Percentiles rank a stretch among this genome's conserved stretches.
Conservation (phyloP, 2,329 filamentous ascomycete genomes). For the Colletotrichum tanaceti region DNA sequence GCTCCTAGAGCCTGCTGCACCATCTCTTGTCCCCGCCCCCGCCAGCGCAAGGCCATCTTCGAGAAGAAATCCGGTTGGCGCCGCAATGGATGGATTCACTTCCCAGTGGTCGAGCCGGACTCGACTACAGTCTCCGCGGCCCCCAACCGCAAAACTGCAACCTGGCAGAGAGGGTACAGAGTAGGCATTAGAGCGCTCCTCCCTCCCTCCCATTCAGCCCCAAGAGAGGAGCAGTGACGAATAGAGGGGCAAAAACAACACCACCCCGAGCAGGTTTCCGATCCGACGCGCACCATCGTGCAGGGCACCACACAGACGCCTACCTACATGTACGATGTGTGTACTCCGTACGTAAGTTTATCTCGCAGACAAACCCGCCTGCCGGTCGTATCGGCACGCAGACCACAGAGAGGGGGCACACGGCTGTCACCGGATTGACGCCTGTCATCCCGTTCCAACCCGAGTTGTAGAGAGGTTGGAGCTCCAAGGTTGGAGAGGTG, state of each 20-base stretch:
- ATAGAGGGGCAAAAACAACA: slow-evolving; percentile 23
- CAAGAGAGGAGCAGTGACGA: slow-evolving; percentile 16
- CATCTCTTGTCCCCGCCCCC: slow-evolving; percentile 33
- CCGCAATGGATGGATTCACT: slow-evolving; percentile 28
- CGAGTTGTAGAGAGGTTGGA: background rate
- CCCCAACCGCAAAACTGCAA: background rate
- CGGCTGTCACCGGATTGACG: slow-evolving; percentile 31
- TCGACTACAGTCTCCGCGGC: slow-evolving; percentile 20
- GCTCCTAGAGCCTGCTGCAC: slow-evolving; percentile 32
- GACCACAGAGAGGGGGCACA: background rate
- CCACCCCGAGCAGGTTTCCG: slow-evolving; percentile 1
- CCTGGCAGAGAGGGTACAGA: background rate
- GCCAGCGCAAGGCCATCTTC: slow-evolving; percentile 26
- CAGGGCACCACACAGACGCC: slow-evolving; percentile 22
- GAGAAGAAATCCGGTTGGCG: slow-evolving; percentile 5
- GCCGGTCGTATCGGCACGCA: slow-evolving; percentile 16
- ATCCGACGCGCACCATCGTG: slow-evolving; percentile 34
- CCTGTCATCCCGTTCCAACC: slow-evolving; percentile 32
- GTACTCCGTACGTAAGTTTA: slow-evolving; percentile 29
- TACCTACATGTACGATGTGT: slow-evolving; percentile 5
- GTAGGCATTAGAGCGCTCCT: no score
- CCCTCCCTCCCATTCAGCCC: slow-evolving; percentile 25
- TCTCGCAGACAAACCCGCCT: slow-evolving; percentile 16
- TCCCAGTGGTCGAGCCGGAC: slow-evolving; percentile 21
- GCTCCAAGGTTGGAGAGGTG: no score